Conservation (phyloP, 108 stramenopile species). For the Stephanodiscus triporus region DNA sequence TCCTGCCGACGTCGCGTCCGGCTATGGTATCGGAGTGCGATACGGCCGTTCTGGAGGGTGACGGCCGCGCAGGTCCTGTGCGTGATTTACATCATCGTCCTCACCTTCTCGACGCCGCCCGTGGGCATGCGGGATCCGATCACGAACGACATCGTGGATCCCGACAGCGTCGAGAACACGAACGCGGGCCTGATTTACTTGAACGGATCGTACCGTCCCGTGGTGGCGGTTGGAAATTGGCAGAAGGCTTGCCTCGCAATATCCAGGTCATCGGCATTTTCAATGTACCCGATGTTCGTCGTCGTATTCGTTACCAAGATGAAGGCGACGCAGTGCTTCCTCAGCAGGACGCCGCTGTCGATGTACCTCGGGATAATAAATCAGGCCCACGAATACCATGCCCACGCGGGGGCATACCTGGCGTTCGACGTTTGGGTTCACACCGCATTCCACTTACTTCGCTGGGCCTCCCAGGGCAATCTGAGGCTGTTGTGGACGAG, state of each 20-base stretch:
- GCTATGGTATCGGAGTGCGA: not conserved
- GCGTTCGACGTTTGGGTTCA: constrained; percentile 29
- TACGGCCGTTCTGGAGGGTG: constrained; percentile 12
- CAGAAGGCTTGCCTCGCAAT: constrained; percentile 30
- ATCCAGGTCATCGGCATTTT: constrained; percentile 43
- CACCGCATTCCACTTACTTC: constrained; percentile 30
- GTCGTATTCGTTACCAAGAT: constrained; percentile 47
- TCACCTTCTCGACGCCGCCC: constrained; percentile 8
- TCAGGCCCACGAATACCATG: constrained; percentile 9
- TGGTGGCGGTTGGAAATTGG: constrained; percentile 2
- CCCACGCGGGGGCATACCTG: constrained; percentile 17
- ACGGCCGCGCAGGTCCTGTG: constrained; percentile 7
- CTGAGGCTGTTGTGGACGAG: constrained; percentile 21
- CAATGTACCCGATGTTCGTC: constrained; percentile 49
- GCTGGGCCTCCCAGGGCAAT: constrained; percentile 49
- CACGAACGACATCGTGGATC: constrained; percentile 2
- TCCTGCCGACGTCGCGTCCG: not conserved
- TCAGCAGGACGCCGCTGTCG: constrained; percentile 31
- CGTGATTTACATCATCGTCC: constrained; percentile 4
- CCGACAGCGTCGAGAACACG: constrained; percentile 6
- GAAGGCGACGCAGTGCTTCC: constrained; percentile 22
- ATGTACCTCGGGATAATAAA: constrained; percentile 29
- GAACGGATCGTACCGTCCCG: constrained; percentile 10
- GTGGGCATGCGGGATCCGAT: constrained; percentile 1
- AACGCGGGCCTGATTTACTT: constrained; percentile 10